phyloP scores from a whole-genome alignment of 2,329 filamentous ascomycete genomes.

The Cadophora sp. region DNA sequence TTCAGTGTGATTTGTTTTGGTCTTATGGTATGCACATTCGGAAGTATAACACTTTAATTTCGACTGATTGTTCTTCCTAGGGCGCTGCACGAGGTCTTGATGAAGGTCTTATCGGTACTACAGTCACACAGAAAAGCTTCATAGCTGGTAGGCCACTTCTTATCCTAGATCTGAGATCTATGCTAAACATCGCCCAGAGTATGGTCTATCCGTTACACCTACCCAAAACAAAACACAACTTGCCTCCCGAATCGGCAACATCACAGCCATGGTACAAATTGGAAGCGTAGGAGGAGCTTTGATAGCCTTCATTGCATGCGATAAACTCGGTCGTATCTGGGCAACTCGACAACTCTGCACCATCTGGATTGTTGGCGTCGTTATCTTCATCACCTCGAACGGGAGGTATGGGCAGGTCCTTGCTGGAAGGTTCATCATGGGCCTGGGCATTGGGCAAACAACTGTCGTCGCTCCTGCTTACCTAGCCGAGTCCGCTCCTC shows the following conservation, averaged over 20 bases:
- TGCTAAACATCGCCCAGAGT: constrained; percentile 29
- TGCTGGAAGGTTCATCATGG: constrained; percentile 41
- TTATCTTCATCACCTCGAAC: constrained; percentile 46
- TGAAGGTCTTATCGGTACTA: constrained; percentile 42
- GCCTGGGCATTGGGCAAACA: constrained; percentile 48
- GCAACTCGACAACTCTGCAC: constrained; percentile 37
- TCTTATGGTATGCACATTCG: constrained; percentile 23
- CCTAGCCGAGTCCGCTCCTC: constrained; percentile 40
- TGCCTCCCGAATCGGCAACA: constrained; percentile 47
- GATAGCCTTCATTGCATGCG: constrained; percentile 38
- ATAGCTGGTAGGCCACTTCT: constrained; percentile 27
- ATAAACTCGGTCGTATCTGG: constrained; percentile 39
- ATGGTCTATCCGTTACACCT: constrained; percentile 23
- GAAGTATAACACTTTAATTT: background rate
- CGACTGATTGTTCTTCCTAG: constrained; percentile 7
- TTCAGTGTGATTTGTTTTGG: constrained; percentile 39
- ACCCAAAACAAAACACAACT: constrained; percentile 37
- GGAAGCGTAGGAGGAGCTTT: constrained; percentile 48
- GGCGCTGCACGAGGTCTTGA: constrained; percentile 40
- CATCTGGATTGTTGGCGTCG: constrained; percentile 39
- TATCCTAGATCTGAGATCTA: constrained; percentile 8
- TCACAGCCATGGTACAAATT: constrained; percentile 50
- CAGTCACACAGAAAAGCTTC: constrained; percentile 42
- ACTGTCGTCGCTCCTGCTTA: constrained; percentile 49
- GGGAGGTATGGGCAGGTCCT: constrained; percentile 42